A percentile compares a stretch with the other conserved stretches of the same genome.
These are phyloP conservation scores for Nannochloropsis granulata DNA, from an alignment of 108 stramenopile species.

Conservation along the genomic window DNA sequence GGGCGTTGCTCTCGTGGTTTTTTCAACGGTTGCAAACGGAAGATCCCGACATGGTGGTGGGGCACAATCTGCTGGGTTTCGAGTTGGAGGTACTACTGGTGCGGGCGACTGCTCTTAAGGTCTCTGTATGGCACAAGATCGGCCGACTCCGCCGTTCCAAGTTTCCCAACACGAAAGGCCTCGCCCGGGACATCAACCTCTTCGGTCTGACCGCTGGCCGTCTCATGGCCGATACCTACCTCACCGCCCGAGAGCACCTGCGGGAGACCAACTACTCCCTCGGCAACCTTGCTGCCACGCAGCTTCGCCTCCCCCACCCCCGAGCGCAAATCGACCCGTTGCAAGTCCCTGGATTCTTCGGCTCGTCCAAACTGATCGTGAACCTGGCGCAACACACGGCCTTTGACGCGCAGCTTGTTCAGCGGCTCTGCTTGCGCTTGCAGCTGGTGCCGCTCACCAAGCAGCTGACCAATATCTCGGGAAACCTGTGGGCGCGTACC, in stretches of 20 bases:
- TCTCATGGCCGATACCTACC: slow-evolving; percentile 84
- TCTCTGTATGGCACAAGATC: slow-evolving; percentile 79
- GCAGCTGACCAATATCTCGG: slow-evolving; percentile 90
- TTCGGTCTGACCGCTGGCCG: slow-evolving; percentile 56
- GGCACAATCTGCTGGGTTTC: slow-evolving; percentile 94
- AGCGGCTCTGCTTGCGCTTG: slow-evolving; percentile 52
- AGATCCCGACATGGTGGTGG: slow-evolving; percentile 92
- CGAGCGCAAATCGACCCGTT: slow-evolving; percentile 63
- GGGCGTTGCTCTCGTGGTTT: slow-evolving; percentile 58
- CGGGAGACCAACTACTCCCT: slow-evolving; percentile 88
- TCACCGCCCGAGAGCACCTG: slow-evolving; percentile 80
- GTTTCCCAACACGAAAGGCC: slow-evolving; percentile 34
- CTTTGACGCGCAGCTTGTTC: slow-evolving; percentile 77
- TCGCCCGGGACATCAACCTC: neutral
- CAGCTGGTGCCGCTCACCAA: slow-evolving; percentile 90
- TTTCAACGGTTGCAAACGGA: slow-evolving; percentile 46
- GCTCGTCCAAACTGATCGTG: slow-evolving; percentile 46
- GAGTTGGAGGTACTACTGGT: slow-evolving; percentile 83
- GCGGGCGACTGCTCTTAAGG: slow-evolving; percentile 70
- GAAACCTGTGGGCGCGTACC: slow-evolving; percentile 88
- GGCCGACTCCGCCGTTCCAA: slow-evolving; percentile 69
- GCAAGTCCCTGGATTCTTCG: slow-evolving; percentile 72
- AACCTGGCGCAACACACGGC: slow-evolving; percentile 69
- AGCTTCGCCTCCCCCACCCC: slow-evolving; percentile 32
- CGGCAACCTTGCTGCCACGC: slow-evolving; percentile 54